These are phyloP conservation scores for Parastagonospora nodorum DNA, from an alignment of 2,329 filamentous ascomycete species.

Conservation along the genomic window DNA sequence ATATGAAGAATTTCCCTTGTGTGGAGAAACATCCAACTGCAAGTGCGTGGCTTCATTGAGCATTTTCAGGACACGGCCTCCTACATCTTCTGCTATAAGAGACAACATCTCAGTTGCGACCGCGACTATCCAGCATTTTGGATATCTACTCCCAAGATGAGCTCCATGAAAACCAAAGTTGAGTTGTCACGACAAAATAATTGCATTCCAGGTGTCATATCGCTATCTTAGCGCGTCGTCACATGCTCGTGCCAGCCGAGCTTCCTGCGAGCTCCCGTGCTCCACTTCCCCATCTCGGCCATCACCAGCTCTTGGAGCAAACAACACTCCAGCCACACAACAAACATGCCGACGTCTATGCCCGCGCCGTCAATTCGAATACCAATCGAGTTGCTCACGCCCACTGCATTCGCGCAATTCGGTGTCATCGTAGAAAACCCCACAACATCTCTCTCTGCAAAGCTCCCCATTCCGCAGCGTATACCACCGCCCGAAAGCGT, in stretches of 20 bases:
- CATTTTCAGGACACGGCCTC: too few relatives aligned
- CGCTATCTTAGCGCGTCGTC: constrained; percentile 24
- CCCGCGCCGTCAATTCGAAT: constrained; percentile 53
- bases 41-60: too few relatives aligned
- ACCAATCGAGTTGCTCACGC: constrained; percentile 68
- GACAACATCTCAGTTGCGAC: too few relatives aligned
- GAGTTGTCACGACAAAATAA: too few relatives aligned
- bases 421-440: constrained; percentile 84
- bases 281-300: constrained; percentile 10
- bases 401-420: constrained; percentile 73
- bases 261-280: constrained; percentile 3
- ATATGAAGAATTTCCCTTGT: too few relatives aligned
- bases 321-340: neutral
- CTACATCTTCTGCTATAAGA: too few relatives aligned
- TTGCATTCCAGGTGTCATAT: constrained; percentile 3
- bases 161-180: too few relatives aligned
- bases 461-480: constrained; percentile 55
- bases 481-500: constrained; percentile 53
- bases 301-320: neutral
- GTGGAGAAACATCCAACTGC: too few relatives aligned
- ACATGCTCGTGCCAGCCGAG: constrained; percentile 8
- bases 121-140: too few relatives aligned
- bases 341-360: constrained; percentile 47
- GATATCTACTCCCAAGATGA: too few relatives aligned
- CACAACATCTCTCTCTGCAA: constrained; percentile 50